These are phyloP conservation scores for Pelargonium cotyledonis DNA, from an alignment of 441 rosid genomes.

Conservation along the genomic window DNA sequence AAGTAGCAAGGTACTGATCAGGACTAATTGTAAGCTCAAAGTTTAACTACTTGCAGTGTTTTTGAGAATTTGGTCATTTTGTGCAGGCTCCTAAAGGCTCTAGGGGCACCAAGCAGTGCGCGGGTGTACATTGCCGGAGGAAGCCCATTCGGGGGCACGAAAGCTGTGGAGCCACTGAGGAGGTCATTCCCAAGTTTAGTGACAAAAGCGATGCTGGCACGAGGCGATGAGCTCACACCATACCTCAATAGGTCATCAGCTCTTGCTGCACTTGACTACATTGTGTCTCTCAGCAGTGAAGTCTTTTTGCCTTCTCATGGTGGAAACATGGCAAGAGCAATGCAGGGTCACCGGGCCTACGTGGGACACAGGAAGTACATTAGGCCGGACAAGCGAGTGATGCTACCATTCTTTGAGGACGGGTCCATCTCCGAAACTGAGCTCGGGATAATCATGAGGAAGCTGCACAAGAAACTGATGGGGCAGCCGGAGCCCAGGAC, in stretches of 20 bases:
- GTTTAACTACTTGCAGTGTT: too few species aligned
- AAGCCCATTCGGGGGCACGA: slow-evolving; percentile 59
- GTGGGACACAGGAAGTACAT: slow-evolving; percentile 66
- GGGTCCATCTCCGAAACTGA: slow-evolving; percentile 45
- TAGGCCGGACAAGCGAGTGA: slow-evolving; percentile 64
- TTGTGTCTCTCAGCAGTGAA: slow-evolving; percentile 61
- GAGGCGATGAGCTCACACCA: slow-evolving; percentile 49
- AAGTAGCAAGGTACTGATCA: slow-evolving; percentile 45
- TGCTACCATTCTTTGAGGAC: slow-evolving; percentile 54
- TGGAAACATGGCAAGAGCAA: slow-evolving; percentile 71
- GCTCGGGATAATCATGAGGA: slow-evolving; percentile 39
- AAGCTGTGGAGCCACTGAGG: slow-evolving; percentile 49
- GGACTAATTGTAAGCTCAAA: too few species aligned
- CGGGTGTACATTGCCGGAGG: slow-evolving; percentile 67
- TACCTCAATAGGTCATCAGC: slow-evolving; percentile 55
- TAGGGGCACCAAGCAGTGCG: slow-evolving; percentile 52
- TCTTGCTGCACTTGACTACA: slow-evolving; percentile 71
- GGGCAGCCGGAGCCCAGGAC: slow-evolving; percentile 55
- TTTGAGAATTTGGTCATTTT: too few species aligned
- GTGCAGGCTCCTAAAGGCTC: slow-evolving; percentile 40
- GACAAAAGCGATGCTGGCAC: slow-evolving; percentile 51
- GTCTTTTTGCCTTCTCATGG: slow-evolving; percentile 76
- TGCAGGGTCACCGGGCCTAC: slow-evolving; percentile 79
- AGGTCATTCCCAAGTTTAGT: slow-evolving; percentile 47
- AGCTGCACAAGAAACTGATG: slow-evolving; percentile 49